Evolutionary conservation across 208 protist species (phyloP), one percentile per base, ranked within the genome.

Genomic region (Entamoeba dispar): DNA sequence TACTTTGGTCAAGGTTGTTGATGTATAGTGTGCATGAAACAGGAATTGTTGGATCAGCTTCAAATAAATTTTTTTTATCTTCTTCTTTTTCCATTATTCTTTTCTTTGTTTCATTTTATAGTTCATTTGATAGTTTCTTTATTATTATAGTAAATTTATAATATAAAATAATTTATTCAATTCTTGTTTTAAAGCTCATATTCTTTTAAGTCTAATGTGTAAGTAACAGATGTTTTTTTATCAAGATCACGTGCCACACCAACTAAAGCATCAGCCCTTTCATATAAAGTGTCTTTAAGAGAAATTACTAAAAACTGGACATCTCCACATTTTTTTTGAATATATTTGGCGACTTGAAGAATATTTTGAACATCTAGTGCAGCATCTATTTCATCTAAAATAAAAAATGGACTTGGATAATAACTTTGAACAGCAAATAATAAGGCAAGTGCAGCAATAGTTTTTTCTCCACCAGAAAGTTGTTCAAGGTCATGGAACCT

Each of bases 301-400:
- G 97, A 98, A 50, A 99, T 98, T 3, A 99, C 98, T 17, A 99
- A 95, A 93, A 97, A 98, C 96, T 99, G 98, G 3, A 94, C 50
- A 15, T 43, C 50, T 10, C 14, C 43, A 27, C 51, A 91, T 14
- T n/a, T 38, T 73, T 92, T 50, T 15, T 50, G 92, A 22, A 86
- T 96, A 96, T 49, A 52, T 31, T 22, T 51, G 5, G 97, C 97
- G 38, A 99, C 95, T 93, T 98, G 97, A 51, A 97, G 94, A 8
- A 99, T 98, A 96, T 99, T 99, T 50, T 95, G 96, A 38, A 95
- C 96, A 95, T 99, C 98, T 38, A 99, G 95, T 8, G 98, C 98
- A 52, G 98, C 98, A 95, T 99, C 98, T 8, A 99, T 97, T 95
- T 99, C 98, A 94, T 99, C 98, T 38, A 99, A 94, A 73, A 99